Base-by-base conservation (phyloP, 176 grass and related monocot genomes). In the Guadua angustifolia region DNA sequence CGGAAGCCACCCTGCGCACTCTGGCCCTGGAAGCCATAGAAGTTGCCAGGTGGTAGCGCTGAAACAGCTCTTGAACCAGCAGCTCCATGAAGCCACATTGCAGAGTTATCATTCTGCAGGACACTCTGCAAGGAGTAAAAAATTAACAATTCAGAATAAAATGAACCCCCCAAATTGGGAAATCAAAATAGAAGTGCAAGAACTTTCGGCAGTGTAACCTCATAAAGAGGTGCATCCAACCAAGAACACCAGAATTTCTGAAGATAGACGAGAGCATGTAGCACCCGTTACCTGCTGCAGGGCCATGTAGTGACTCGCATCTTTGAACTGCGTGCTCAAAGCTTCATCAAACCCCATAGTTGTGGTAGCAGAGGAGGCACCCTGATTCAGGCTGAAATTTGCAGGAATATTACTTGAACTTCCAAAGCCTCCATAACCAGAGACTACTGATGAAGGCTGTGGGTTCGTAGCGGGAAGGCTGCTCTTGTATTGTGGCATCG, bases 1-100 rank as follows among this genome's bases (percentile, higher is more conserved):
- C 92, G 95, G 71, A 94, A 94, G 8, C 87, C 89, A 14, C 85
- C 81, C 61, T 88, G 96, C 69, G 90, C 83, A 29, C 63, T 88
- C 81, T 95, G 93, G 33, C 85, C 89, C 78, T 90, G 93, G 83
- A 92, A 94, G 79, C 88, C 83, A 70, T 99, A 94, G 74, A 86
- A 92, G 47, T 83, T 92, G 84, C 91, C 88, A 81, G 91, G 87
- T 39, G 91, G 88, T 84, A 89, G 83, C 1, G 91, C 79, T 51
- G 94, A 92, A 69, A 94, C 77, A 10, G 89, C 86, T 87, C 93
- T 95, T 40, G 93, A 99, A 82, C 89, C 89, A 71, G 84, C 68
- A 43, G 84, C 84, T 88, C 93, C 91, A 62, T 89, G 96, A 78
- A 92, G 87, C 93, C 93, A 99, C 96, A 95, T 92, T 17, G 93